These are phyloP conservation scores for Musa beccarii DNA, from an alignment of 176 grass and related monocot species.

Conservation along the genomic window DNA sequence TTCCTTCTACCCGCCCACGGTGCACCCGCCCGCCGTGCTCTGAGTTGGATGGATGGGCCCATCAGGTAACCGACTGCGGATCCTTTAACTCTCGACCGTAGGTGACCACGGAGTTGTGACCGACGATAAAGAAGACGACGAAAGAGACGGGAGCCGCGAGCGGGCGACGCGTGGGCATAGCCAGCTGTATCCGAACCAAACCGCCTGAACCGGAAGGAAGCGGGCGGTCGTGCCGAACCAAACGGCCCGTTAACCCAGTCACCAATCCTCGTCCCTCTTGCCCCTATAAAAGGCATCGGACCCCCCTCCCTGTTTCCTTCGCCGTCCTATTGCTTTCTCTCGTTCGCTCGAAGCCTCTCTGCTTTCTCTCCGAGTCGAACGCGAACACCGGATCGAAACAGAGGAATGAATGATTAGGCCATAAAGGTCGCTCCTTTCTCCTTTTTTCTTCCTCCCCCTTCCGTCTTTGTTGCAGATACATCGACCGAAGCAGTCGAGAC, in stretches of 20 bases:
- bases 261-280: conserved; percentile 1
- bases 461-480: background rate
- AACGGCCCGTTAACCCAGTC: conserved; percentile 11
- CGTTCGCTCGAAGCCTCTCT: background rate
- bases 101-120: background rate
- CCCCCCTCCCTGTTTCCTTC: too few relatives aligned
- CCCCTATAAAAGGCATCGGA: background rate
- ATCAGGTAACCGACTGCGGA: too few relatives aligned
- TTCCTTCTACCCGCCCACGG: too few relatives aligned
- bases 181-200: conserved; percentile 43
- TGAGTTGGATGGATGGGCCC: too few relatives aligned
- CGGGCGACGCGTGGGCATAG: conserved; percentile 22
- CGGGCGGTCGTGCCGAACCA: conserved; percentile 6
- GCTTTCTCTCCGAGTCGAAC: background rate
- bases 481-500: background rate
- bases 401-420: background rate
- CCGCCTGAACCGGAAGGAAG: conserved; percentile 12
- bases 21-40: too few relatives aligned
- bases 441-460: background rate
- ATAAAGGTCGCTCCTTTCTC: background rate
- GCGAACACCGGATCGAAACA: background rate
- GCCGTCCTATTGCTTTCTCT: background rate
- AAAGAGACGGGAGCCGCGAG: background rate
- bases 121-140: background rate
- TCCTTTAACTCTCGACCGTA: background rate